Evolutionary conservation across 2,329 filamentous ascomycete genomes (phyloP).

Genomic region (Pseudopyricularia javanii): DNA sequence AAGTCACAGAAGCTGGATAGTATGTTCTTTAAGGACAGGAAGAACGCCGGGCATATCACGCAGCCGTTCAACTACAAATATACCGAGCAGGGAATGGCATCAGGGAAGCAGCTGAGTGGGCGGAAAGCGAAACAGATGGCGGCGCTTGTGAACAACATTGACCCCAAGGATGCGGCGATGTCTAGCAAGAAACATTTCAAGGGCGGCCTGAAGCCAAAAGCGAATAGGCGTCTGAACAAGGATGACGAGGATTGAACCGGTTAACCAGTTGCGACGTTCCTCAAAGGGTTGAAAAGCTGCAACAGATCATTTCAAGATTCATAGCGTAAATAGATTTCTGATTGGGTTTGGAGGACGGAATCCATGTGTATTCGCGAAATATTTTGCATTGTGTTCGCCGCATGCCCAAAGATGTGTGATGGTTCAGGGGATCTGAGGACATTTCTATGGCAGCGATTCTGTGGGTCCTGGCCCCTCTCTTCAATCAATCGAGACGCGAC

Average conservation of each 20-base stretch:
- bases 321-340: no score
- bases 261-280: not conserved
- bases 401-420: no score
- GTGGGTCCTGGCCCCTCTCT: not conserved
- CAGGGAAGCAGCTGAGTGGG: slow-evolving; percentile 59
- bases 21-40: slow-evolving; percentile 68
- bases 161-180: slow-evolving; percentile 62
- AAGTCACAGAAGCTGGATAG: slow-evolving; percentile 75
- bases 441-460: no score
- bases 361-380: no score
- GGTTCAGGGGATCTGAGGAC: no score
- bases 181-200: slow-evolving; percentile 91
- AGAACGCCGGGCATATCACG: slow-evolving; percentile 52
- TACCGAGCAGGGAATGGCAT: slow-evolving; percentile 55
- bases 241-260: slow-evolving; percentile 15
- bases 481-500: not conserved
- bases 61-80: slow-evolving; percentile 89
- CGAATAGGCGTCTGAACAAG: slow-evolving; percentile 33
- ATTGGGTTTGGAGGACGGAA: no score
- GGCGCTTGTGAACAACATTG: slow-evolving; percentile 73
- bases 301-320: no score
- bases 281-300: no score
- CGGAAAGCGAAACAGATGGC: slow-evolving; percentile 72
- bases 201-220: slow-evolving; percentile 46
- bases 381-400: no score